phyloP scores from a whole-genome alignment of 2,329 filamentous ascomycete species.

The Aspergillus sp. region DNA sequence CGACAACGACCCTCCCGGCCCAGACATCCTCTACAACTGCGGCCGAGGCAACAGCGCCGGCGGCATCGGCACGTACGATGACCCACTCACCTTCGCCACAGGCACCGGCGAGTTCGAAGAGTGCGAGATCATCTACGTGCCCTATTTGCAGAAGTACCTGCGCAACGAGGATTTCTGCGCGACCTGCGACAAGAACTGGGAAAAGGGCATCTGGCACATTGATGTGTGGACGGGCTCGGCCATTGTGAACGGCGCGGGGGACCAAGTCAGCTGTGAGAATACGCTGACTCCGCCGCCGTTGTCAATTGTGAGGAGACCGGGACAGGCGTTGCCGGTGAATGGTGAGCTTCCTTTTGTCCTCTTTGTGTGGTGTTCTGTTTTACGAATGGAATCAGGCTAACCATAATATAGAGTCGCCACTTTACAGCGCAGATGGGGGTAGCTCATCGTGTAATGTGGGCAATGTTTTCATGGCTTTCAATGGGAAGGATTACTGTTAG shows the following conservation, averaged over 20 bases:
- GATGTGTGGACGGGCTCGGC: conserved; percentile 14
- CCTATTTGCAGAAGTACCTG: conserved; percentile 14
- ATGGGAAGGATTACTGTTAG: neutral
- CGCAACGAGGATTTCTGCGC: conserved; percentile 12
- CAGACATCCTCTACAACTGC: conserved; percentile 8
- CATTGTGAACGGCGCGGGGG: neutral
- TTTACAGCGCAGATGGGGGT: neutral
- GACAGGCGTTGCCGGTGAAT: neutral
- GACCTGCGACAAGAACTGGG: conserved; percentile 5
- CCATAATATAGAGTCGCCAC: neutral
- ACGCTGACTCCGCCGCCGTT: conserved; percentile 4
- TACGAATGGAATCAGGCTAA: too few relatives aligned
- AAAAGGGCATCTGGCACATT: conserved; percentile 7
- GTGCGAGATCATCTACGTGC: conserved; percentile 15
- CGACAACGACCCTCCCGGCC: conserved; percentile 9
- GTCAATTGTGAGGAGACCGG: conserved; percentile 2
- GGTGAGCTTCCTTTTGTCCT: neutral
- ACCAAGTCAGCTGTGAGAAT: conserved; percentile 9
- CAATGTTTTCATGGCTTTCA: neutral
- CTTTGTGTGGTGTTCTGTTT: neutral
- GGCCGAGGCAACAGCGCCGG: conserved; percentile 9
- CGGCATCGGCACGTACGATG: conserved; percentile 10
- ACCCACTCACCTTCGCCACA: conserved; percentile 14
- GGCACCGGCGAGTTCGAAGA: conserved; percentile 11
- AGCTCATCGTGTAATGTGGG: neutral